Conservation (phyloP, 148 eudicot genomes). For the Heliosperma pusillum region DNA sequence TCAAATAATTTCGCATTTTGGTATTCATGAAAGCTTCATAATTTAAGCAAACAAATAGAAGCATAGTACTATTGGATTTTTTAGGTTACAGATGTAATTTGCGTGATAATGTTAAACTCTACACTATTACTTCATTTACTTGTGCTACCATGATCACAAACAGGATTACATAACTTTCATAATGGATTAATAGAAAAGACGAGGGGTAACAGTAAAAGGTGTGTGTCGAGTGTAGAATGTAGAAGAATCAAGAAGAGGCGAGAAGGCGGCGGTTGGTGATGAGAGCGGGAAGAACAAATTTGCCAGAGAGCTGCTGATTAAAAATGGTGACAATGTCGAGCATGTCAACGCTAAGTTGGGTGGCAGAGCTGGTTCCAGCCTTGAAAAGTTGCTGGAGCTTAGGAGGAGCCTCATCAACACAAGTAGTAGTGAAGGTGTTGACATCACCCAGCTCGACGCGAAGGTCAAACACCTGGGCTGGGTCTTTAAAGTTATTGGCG, state of each 20-base stretch:
- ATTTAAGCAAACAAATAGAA: not conserved
- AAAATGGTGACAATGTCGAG: conserved; percentile 31
- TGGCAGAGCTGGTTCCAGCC: conserved; percentile 23
- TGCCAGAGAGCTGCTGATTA: not conserved
- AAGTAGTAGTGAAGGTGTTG: conserved; percentile 33
- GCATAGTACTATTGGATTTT: not conserved
- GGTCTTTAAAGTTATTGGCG: conserved; percentile 18
- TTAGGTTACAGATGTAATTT: too few species aligned
- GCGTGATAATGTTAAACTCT: too few species aligned
- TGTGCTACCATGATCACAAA: not conserved
- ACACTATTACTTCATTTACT: not conserved
- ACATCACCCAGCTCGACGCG: conserved; percentile 39
- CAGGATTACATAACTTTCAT: not conserved
- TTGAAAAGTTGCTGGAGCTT: conserved; percentile 26
- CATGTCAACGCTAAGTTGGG: conserved; percentile 37
- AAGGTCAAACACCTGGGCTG: conserved; percentile 21
- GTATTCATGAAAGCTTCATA: not conserved
- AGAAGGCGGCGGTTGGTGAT: conserved; percentile 12
- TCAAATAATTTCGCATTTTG: too few species aligned
- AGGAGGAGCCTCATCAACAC: conserved; percentile 40
- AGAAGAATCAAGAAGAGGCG: not conserved
- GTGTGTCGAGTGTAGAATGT: too few species aligned
- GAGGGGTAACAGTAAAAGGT: not conserved
- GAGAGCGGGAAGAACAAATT: not conserved
- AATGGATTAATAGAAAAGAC: not conserved